Base-by-base conservation (phyloP, 2,329 filamentous ascomycete species). In the Calonectria ilicicola region DNA sequence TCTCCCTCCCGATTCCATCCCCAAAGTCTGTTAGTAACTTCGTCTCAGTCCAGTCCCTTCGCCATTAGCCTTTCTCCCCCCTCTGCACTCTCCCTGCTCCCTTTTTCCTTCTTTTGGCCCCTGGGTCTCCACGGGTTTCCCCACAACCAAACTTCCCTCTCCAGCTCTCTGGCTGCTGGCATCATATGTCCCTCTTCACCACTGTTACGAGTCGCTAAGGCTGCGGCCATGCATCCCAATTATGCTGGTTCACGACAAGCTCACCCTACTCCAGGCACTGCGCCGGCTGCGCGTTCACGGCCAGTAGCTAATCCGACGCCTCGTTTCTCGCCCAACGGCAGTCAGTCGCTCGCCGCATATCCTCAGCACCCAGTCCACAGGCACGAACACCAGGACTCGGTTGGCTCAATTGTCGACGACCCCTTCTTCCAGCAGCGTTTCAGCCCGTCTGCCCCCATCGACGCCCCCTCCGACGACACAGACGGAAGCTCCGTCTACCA, bases 331-430 rank as follows among this genome's bases (percentile, higher is more conserved):
- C 70, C 80, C 35, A 51, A 74, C 21, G 58, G 58, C 73, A 75
- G 44, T 74, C 53, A 40, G 27, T 27, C 72, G 63, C 78, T 74
- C 70, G 63, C 70, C 56, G 70, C 65, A 73, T 65, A 42, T 65
- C 67, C 74, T 63, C 68, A 77, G 65, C 58, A 70, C 38, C 65
- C 64, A 44, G 56, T 44, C 38, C 69, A 46, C 10, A 69, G 73
- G 35, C 69, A 76, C 69, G 78, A 76, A 65, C 81, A 82, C 77
- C 85, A 87, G 72, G 86, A 88, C 76, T 91, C 89, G 21, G 82
- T 90, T 74, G 81, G 85, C 64, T 90, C 88, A 72, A 88, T 90
- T 73, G 83, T 89, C 79, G 87, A 91, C 85, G 88, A 90, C 75
- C 87, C 87, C 35, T 89, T 90, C 80, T 88, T 89, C 82, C 85